Evolutionary conservation across 306 rosid genomes (phyloP).

Genomic region (Hylodesmum podocarpum): DNA sequence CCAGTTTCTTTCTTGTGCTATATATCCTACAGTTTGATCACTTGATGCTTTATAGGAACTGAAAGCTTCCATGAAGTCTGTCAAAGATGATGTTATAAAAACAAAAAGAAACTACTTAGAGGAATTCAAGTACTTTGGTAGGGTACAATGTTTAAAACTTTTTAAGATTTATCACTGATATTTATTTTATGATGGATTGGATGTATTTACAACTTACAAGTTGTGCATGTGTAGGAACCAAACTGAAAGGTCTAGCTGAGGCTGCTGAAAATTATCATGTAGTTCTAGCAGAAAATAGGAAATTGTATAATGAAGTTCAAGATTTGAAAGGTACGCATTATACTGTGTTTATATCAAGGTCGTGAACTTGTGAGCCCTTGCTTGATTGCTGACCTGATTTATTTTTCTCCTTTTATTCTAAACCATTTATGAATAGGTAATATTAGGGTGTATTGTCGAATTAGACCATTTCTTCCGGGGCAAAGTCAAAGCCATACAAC

Average conservation of each 20-base stretch:
- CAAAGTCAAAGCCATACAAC: constrained; percentile 79
- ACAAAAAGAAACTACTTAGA: constrained; percentile 60
- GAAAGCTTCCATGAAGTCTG: constrained; percentile 60
- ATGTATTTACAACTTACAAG: constrained; percentile 28
- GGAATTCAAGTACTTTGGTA: constrained; percentile 83
- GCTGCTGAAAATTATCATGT: constrained; percentile 87
- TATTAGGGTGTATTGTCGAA: constrained; percentile 94
- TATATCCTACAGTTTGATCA: no score
- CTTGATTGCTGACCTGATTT: constrained; percentile 30
- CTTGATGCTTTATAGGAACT: constrained; percentile 55
- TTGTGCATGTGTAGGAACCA: constrained; percentile 45
- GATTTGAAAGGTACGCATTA: constrained; percentile 79
- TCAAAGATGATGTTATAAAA: constrained; percentile 61
- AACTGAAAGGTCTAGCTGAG: constrained; percentile 83
- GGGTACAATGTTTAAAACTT: constrained; percentile 27
- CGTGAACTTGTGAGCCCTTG: background rate
- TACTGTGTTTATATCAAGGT: background rate
- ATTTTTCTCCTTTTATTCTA: background rate
- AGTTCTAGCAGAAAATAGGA: constrained; percentile 84
- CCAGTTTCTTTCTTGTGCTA: constrained; percentile 18
- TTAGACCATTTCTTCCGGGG: constrained; percentile 95
- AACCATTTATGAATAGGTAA: constrained; percentile 59
- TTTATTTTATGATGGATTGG: constrained; percentile 22
- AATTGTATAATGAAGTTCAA: constrained; percentile 92
- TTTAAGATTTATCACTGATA: background rate